Evolutionary conservation across 495 filamentous ascomycete genomes (phyloP).

Genomic region (Penicillium soppii): DNA sequence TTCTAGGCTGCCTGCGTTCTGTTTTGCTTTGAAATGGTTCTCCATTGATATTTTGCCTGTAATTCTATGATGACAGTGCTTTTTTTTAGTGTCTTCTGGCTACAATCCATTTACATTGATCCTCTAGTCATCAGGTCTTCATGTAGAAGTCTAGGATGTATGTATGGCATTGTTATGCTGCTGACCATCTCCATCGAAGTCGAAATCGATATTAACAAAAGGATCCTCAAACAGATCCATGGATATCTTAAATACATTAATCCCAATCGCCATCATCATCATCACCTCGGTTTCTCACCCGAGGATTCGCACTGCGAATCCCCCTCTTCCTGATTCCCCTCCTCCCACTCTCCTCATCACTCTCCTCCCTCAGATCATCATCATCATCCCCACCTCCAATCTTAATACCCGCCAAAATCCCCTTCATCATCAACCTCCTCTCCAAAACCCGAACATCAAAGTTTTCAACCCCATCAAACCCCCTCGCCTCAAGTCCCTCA

Average conservation of each 20-base stretch:
- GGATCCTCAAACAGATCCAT: no score
- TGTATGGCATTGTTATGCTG: slow-evolving; percentile 2
- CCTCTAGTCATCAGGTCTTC: not conserved
- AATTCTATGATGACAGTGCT: slow-evolving; percentile 42
- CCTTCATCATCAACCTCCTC: slow-evolving; percentile 55
- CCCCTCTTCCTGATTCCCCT: slow-evolving; percentile 44
- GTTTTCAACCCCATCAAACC: slow-evolving; percentile 54
- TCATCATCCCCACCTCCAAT: slow-evolving; percentile 42
- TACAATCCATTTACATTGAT: slow-evolving; percentile 14
- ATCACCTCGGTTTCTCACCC: slow-evolving; percentile 29
- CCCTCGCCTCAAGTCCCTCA: slow-evolving; percentile 61
- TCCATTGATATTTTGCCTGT: slow-evolving; percentile 26
- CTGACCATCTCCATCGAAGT: no score
- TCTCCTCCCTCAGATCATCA: slow-evolving; percentile 29
- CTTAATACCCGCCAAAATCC: slow-evolving; percentile 59
- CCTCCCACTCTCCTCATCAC: slow-evolving; percentile 26
- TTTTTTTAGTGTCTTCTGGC: slow-evolving; percentile 15
- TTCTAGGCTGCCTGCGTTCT: slow-evolving; percentile 26
- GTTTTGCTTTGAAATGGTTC: slow-evolving; percentile 14
- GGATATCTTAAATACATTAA: slow-evolving; percentile 34
- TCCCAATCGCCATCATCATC: slow-evolving; percentile 68
- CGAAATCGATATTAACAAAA: no score
- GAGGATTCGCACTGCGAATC: slow-evolving; percentile 46
- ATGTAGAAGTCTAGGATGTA: not conserved
- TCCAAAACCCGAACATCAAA: slow-evolving; percentile 67